A percentile compares a stretch with the other conserved stretches of the same genome.
These are phyloP conservation scores for Plenodomus lindquistii DNA, from an alignment of 2,329 filamentous ascomycete genomes.

Conservation along the genomic window DNA sequence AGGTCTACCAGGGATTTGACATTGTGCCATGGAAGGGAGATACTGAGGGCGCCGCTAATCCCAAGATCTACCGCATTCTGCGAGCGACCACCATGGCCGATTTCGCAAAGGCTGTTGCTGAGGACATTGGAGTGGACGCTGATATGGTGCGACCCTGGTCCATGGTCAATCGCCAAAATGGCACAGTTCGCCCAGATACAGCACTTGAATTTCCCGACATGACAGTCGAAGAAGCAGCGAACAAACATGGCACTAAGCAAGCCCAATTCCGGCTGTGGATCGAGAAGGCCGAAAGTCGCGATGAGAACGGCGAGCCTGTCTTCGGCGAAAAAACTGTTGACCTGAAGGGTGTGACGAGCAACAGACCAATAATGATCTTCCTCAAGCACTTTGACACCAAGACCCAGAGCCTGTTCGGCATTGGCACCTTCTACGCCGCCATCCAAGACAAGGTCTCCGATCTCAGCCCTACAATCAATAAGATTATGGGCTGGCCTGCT, in stretches of 20 bases:
- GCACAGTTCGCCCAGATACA: constrained; percentile 88
- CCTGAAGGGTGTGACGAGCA: constrained; percentile 56
- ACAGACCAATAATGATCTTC: constrained; percentile 76
- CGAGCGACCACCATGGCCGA: constrained; percentile 76
- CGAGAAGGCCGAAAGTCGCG: constrained; percentile 69
- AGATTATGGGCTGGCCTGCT: constrained; percentile 83
- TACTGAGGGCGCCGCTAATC: constrained; percentile 64
- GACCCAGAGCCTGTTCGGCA: constrained; percentile 72
- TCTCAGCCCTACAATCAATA: constrained; percentile 73
- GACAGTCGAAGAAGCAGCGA: constrained; percentile 67
- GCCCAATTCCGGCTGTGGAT: constrained; percentile 80
- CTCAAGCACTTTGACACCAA: constrained; percentile 88
- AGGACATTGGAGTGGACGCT: constrained; percentile 69
- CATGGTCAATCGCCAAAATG: constrained; percentile 98
- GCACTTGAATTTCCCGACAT: constrained; percentile 77
- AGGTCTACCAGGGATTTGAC: constrained; percentile 80
- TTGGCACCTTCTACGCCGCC: constrained; percentile 83
- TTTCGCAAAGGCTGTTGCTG: constrained; percentile 70
- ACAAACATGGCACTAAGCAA: constrained; percentile 70
- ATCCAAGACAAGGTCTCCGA: constrained; percentile 89
- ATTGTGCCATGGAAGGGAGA: constrained; percentile 63
- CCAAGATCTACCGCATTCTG: constrained; percentile 72
- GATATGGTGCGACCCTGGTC: constrained; percentile 83
- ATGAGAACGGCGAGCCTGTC: constrained; percentile 69
- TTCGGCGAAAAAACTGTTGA: constrained; percentile 70